Percentiles rank a stretch among this genome's conserved stretches.
These are phyloP conservation scores for Cladosporium sp. DNA, from an alignment of 2,329 filamentous ascomycete species.

Conservation along the genomic window DNA sequence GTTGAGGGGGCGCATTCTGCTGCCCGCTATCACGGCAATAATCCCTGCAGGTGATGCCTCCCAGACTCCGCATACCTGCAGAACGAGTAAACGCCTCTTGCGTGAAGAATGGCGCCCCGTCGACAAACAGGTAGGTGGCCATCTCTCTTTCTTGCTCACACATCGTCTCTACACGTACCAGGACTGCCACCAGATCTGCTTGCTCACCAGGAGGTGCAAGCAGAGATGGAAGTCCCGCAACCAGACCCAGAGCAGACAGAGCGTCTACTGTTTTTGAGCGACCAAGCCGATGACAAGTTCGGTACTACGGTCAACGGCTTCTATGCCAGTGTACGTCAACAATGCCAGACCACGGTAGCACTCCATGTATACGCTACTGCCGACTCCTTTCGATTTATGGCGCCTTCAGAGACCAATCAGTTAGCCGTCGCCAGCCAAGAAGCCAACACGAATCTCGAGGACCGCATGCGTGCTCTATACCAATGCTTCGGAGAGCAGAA, in stretches of 20 bases:
- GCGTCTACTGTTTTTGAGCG: neutral
- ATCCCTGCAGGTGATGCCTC: neutral
- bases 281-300: neutral
- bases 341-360: neutral
- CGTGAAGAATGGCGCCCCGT: neutral
- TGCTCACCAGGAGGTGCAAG: neutral
- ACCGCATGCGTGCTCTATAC: neutral
- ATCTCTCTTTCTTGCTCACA: neutral
- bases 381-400: too few species aligned
- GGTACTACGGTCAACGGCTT: neutral
- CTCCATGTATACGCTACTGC: neutral
- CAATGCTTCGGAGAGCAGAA: neutral
- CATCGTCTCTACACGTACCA: neutral
- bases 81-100: neutral
- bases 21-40: neutral
- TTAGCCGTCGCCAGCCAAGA: neutral
- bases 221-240: neutral
- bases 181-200: neutral
- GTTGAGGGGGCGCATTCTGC: neutral
- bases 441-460: neutral
- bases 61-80: neutral
- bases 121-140: neutral
- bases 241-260: neutral
- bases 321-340: neutral
- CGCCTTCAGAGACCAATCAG: too few species aligned